These are phyloP conservation scores for Eucalyptus grandis DNA, from an alignment of 345 rosid species.

Conservation along the genomic window DNA sequence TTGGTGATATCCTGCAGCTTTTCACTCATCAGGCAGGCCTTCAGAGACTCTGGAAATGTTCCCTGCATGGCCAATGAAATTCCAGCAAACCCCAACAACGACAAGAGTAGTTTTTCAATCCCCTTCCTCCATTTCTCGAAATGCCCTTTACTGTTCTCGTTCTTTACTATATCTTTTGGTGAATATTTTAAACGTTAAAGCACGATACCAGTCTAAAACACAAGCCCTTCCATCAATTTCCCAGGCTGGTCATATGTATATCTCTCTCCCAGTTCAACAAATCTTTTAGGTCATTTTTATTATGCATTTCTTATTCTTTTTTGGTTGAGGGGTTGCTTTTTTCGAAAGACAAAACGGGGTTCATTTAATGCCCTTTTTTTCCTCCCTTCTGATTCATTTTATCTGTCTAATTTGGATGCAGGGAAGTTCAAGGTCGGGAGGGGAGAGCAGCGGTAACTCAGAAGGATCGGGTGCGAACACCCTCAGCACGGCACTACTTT, in stretches of 20 bases:
- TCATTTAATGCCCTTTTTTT: background rate
- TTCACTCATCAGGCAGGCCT: constrained; percentile 43
- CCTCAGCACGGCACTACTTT: background rate
- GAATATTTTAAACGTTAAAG: background rate
- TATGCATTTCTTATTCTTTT: background rate
- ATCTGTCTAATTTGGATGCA: background rate
- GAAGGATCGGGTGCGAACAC: constrained; percentile 74
- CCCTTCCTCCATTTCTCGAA: constrained; percentile 12
- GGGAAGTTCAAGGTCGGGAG: constrained; percentile 88
- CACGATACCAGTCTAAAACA: background rate
- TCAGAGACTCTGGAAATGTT: constrained; percentile 97
- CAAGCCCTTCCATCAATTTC: background rate
- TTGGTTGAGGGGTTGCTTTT: background rate
- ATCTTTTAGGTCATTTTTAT: background rate
- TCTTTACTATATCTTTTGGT: background rate
- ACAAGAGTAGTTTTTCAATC: constrained; percentile 31
- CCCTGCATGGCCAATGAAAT: constrained; percentile 99
- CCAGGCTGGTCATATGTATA: background rate
- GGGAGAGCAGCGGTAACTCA: constrained; percentile 46
- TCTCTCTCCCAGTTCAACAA: background rate
- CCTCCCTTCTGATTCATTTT: background rate
- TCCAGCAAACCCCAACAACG: constrained; percentile 55
- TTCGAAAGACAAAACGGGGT: background rate
- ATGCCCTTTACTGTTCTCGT: background rate
- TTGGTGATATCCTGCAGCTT: constrained; percentile 66